phyloP scores from a whole-genome alignment of 2,329 filamentous ascomycete species.

The Monilinia aucupariae region DNA sequence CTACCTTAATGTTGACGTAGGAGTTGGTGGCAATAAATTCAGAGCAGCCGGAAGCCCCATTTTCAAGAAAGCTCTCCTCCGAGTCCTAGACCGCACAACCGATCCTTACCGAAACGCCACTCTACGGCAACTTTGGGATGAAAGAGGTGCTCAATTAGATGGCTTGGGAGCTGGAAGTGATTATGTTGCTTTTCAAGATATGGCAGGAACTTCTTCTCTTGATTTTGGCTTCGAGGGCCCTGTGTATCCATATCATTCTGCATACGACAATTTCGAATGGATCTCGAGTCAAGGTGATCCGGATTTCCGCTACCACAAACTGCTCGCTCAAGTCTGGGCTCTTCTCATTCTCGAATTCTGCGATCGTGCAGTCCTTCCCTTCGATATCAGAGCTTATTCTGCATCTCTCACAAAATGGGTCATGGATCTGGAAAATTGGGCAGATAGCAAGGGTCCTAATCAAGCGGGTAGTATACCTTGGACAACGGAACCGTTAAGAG shows the following conservation, averaged over 20 bases:
- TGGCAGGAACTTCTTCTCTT: slow-evolving; percentile 81
- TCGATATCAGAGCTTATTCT: slow-evolving; percentile 73
- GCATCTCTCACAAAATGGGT: slow-evolving; percentile 59
- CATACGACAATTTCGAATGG: slow-evolving; percentile 87
- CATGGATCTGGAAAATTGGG: slow-evolving; percentile 61
- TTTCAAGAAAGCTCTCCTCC: slow-evolving; percentile 65
- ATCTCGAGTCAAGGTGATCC: slow-evolving; percentile 77
- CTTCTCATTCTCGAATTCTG: slow-evolving; percentile 80
- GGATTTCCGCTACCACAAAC: slow-evolving; percentile 71
- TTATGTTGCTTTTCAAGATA: slow-evolving; percentile 84
- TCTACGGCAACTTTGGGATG: slow-evolving; percentile 71
- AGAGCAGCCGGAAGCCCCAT: slow-evolving; percentile 75
- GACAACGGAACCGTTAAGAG: slow-evolving; percentile 48
- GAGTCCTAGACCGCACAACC: slow-evolving; percentile 66
- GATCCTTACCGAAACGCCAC: slow-evolving; percentile 70
- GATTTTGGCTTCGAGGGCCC: slow-evolving; percentile 72
- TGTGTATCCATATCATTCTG: slow-evolving; percentile 68
- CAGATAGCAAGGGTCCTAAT: slow-evolving; percentile 50
- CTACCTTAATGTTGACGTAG: slow-evolving; percentile 87
- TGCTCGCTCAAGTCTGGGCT: slow-evolving; percentile 73
- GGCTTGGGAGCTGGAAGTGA: slow-evolving; percentile 72
- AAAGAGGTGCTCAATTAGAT: slow-evolving; percentile 54
- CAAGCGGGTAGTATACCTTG: slow-evolving; percentile 41
- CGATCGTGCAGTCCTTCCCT: slow-evolving; percentile 75
- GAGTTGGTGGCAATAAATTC: slow-evolving; percentile 70